Conservation (phyloP, 2,329 filamentous ascomycete genomes). For the Monosporascus sp. region DNA sequence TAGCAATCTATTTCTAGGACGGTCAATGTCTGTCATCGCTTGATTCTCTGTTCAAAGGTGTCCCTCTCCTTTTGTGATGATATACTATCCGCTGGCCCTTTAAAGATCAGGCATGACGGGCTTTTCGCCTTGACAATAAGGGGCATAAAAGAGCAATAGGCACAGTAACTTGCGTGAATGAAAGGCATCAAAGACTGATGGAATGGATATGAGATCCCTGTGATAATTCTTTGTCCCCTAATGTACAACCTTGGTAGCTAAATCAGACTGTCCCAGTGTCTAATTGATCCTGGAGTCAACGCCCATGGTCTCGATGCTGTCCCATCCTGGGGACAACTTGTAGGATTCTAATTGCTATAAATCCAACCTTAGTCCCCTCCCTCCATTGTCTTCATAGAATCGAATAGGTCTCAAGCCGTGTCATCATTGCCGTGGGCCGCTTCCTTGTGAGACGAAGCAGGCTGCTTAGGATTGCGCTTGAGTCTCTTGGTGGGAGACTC, state of each 20-base stretch:
- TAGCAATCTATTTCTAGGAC: background rate
- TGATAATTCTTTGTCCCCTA: background rate
- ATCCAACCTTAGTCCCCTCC: background rate
- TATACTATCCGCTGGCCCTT: background rate
- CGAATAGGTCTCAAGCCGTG: slow-evolving; percentile 1
- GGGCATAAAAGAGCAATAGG: background rate
- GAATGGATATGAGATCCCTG: background rate
- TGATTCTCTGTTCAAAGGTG: background rate
- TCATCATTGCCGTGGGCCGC: slow-evolving; percentile 8
- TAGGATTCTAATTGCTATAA: background rate
- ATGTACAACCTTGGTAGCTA: background rate
- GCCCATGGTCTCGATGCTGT: background rate
- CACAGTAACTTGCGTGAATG: background rate
- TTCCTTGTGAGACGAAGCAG: background rate
- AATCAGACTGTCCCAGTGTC: background rate
- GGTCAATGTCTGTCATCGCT: background rate
- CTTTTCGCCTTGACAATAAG: background rate
- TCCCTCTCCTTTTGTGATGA: background rate
- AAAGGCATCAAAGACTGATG: background rate
- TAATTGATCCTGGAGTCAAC: background rate
- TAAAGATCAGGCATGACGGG: background rate
- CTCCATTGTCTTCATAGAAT: slow-evolving; percentile 3
- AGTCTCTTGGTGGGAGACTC: slow-evolving; percentile 12
- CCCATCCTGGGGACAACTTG: background rate
- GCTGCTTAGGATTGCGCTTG: slow-evolving; percentile 7